Evolutionary conservation across 371 early-diverging fungal genomes (phyloP).

Genomic region (Syncephalastrum sp.): DNA sequence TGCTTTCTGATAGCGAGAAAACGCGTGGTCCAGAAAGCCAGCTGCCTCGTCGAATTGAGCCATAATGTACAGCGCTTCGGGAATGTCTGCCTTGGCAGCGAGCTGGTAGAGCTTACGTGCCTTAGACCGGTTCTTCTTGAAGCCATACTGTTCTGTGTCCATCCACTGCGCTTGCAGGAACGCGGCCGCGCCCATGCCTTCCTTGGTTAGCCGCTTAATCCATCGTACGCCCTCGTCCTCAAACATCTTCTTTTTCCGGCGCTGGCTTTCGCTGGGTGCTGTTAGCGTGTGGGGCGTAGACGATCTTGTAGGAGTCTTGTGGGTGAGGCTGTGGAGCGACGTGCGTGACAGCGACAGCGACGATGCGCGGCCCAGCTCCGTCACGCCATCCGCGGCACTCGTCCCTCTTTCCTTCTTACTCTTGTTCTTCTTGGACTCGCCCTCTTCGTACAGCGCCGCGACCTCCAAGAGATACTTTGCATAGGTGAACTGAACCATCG

Average conservation of each 20-base stretch:
- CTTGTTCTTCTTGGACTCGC: not conserved
- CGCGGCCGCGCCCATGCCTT: constrained; percentile 67
- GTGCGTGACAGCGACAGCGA: not conserved
- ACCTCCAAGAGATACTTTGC: constrained; percentile 72
- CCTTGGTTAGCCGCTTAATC: constrained; percentile 68
- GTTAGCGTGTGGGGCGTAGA: no score
- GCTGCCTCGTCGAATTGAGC: constrained; percentile 38
- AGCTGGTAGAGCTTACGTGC: constrained; percentile 34
- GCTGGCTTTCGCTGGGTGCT: no score
- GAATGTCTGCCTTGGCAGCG: constrained; percentile 26
- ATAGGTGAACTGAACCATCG: constrained; percentile 75
- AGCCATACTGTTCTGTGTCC: constrained; percentile 59
- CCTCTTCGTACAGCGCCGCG: constrained; percentile 17
- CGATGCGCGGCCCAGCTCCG: not conserved
- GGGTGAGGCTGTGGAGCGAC: no score
- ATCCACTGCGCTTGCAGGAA: constrained; percentile 71
- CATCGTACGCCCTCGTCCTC: constrained; percentile 69
- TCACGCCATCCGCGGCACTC: not conserved
- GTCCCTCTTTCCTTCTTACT: not conserved
- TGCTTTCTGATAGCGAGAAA: constrained; percentile 58
- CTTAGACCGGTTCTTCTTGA: constrained; percentile 48
- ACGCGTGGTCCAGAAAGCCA: no score
- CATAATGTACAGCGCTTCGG: constrained; percentile 26
- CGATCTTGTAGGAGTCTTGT: no score
- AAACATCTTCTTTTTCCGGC: constrained; percentile 15